Evolutionary conservation across 306 rosid species (phyloP), one percentile per base, ranked within the genome.

Genomic region (Spatholobus suberectus): DNA sequence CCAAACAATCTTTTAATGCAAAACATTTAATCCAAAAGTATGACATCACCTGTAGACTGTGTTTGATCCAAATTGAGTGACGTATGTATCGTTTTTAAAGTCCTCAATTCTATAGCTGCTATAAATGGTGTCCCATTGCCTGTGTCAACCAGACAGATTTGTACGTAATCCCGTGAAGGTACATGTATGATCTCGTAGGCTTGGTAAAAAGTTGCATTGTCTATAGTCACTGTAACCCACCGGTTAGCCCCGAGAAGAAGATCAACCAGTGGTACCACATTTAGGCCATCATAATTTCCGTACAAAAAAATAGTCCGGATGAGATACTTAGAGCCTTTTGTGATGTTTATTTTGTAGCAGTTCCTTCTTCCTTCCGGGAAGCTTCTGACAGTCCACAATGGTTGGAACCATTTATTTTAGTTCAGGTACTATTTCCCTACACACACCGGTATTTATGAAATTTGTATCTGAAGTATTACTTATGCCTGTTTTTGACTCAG

Each of bases 351-450:
- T 14, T 18, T 81, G 93, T 90, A 90, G 14, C 93, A 90, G 77
- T 86, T 90, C 4, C 90, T 73, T 35, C 5, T 51, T 18, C 93
- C 89, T 35, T 34, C 67, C 0, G 89, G 89, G 21, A 90, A 90
- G 78, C 87, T 87, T 70, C 91, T 76, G 37, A 90, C 4, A 15
- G 71, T 5, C 55, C 83, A 61, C 8, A 41, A n/a, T n/a, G n/a
- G 0, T 8, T 87, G 86, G 71, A 87, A 21, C 0, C 3, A n/a
- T 35, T 34, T n/a, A n/a, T 77, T 21, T 59, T n/a, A 70, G 58
- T 2, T 76, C 47, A 5, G 65, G 1, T 11, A 37, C 35, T 20
- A 90, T 18, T 20, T 10, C 12, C 21, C 8, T 24, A 10, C 82
- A 81, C 1, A 10, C 27, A 4, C 93, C 93, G 11, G 81, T 17